Percentiles rank a stretch among this genome's conserved stretches.
Conservation (phyloP, 2,329 filamentous ascomycete genomes). For the Hysterium pulicare region DNA sequence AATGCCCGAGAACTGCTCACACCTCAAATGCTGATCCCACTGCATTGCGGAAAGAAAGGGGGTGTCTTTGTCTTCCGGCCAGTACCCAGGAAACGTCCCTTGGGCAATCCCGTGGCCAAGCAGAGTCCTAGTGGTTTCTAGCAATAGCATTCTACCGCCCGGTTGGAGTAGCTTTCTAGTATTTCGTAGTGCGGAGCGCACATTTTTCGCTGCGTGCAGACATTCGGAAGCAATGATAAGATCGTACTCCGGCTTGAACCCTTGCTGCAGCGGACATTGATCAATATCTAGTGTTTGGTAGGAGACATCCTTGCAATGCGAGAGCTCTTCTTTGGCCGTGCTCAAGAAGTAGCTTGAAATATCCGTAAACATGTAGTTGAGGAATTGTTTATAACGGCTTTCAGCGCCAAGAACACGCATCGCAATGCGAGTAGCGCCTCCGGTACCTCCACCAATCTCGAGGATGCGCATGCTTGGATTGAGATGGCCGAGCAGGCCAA, state of each 20-base stretch:
- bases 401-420: neutral
- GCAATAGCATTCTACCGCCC: conserved; percentile 45
- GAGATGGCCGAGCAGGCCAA: conserved; percentile 38
- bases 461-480: conserved; percentile 32
- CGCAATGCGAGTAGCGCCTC: conserved; percentile 7
- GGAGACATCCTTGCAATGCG: conserved; percentile 3
- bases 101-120: neutral
- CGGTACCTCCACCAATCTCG: conserved; percentile 25
- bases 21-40: conserved; percentile 33
- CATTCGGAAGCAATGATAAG: conserved; percentile 14
- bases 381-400: conserved; percentile 8
- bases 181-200: conserved; percentile 18
- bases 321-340: conserved; percentile 6
- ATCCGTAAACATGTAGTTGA: conserved; percentile 18
- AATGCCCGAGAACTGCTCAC: conserved; percentile 31
- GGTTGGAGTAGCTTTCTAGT: conserved; percentile 29
- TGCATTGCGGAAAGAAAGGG: conserved; percentile 21
- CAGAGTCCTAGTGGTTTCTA: conserved; percentile 36
- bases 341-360: conserved; percentile 9
- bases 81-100: conserved; percentile 1
- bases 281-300: conserved; percentile 15
- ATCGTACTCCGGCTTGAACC: conserved; percentile 14
- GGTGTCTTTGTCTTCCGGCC: conserved; percentile 20
- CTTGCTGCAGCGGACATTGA: conserved; percentile 9
- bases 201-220: conserved; percentile 12